These are phyloP conservation scores for Henckelia pumila DNA, from an alignment of 257 asterid species.

Conservation along the genomic window DNA sequence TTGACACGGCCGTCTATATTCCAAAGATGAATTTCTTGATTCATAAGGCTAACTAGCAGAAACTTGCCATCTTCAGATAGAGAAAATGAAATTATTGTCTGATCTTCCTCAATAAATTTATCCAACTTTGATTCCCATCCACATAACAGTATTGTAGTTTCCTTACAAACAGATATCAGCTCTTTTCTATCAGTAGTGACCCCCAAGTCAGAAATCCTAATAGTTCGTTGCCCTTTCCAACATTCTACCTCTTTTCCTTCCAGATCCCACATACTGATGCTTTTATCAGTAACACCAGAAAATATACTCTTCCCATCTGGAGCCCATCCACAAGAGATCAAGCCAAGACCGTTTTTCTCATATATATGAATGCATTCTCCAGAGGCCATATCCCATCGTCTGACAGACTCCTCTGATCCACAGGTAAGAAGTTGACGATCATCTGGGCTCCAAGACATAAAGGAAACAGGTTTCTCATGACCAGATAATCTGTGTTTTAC, in stretches of 20 bases:
- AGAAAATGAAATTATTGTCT: constrained; percentile 63
- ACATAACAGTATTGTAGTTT: constrained; percentile 48
- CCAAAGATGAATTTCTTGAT: constrained; percentile 93
- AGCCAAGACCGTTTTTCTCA: constrained; percentile 66
- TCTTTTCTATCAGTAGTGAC: constrained; percentile 60
- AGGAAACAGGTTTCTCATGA: constrained; percentile 75
- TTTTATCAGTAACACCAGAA: constrained; percentile 74
- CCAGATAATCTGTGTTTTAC: constrained; percentile 54
- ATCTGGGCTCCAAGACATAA: constrained; percentile 82
- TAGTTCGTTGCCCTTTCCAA: constrained; percentile 80
- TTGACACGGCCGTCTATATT: constrained; percentile 53
- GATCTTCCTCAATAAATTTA: constrained; percentile 73
- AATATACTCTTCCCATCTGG: constrained; percentile 66
- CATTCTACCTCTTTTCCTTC: constrained; percentile 81
- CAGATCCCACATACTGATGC: constrained; percentile 80
- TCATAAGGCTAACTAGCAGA: constrained; percentile 68
- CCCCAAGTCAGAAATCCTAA: constrained; percentile 68
- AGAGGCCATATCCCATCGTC: constrained; percentile 73
- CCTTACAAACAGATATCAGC: constrained; percentile 69
- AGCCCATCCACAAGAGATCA: constrained; percentile 88
- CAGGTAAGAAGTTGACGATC: constrained; percentile 77
- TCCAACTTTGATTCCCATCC: constrained; percentile 76
- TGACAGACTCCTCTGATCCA: constrained; percentile 76
- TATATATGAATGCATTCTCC: constrained; percentile 75
- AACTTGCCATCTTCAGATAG: constrained; percentile 69